phyloP scores from a whole-genome alignment of 2,329 filamentous ascomycete species.

The Aspergillus pseudoglaucus region DNA sequence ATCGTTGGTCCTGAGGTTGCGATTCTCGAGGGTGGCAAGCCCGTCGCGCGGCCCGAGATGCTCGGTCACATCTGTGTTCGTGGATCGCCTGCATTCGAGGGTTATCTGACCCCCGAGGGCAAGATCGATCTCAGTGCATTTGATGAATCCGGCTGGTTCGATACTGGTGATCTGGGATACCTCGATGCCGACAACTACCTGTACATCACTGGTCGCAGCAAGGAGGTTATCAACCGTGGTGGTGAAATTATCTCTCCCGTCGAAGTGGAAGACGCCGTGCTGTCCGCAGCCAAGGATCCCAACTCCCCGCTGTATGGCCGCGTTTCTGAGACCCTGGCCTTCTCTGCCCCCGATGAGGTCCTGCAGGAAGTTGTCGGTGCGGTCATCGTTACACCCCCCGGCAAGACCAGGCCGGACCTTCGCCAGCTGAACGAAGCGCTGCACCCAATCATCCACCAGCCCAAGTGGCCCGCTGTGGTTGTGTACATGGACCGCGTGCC shows the following conservation, averaged over 20 bases:
- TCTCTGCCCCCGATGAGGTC: slow-evolving; percentile 48
- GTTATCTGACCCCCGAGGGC: slow-evolving; percentile 20
- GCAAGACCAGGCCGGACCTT: slow-evolving; percentile 42
- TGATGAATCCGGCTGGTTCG: slow-evolving; percentile 47
- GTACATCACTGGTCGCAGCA: slow-evolving; percentile 51
- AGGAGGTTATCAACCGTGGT: slow-evolving; percentile 53
- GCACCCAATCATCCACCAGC: slow-evolving; percentile 44
- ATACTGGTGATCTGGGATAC: slow-evolving; percentile 51
- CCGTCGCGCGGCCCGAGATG: slow-evolving; percentile 21
- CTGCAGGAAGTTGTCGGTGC: slow-evolving; percentile 53
- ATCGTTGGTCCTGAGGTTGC: slow-evolving; percentile 47
- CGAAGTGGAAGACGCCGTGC: slow-evolving; percentile 53
- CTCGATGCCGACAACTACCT: slow-evolving; percentile 48
- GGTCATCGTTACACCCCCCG: slow-evolving; percentile 45
- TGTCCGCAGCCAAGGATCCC: slow-evolving; percentile 39
- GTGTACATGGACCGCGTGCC: slow-evolving; percentile 52
- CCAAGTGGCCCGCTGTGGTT: slow-evolving; percentile 48
- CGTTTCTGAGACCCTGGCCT: slow-evolving; percentile 47
- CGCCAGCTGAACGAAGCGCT: slow-evolving; percentile 44
- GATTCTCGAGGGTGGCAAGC: slow-evolving; percentile 42
- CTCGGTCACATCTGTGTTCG: slow-evolving; percentile 48
- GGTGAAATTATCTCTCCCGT: slow-evolving; percentile 56
- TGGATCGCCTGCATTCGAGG: slow-evolving; percentile 46
- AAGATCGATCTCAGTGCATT: slow-evolving; percentile 27
- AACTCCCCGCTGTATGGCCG: slow-evolving; percentile 39